A percentile compares a stretch with the other conserved stretches of the same genome.
Conservation (phyloP, 2,329 filamentous ascomycete genomes). For the Clarireedia hainanense region DNA sequence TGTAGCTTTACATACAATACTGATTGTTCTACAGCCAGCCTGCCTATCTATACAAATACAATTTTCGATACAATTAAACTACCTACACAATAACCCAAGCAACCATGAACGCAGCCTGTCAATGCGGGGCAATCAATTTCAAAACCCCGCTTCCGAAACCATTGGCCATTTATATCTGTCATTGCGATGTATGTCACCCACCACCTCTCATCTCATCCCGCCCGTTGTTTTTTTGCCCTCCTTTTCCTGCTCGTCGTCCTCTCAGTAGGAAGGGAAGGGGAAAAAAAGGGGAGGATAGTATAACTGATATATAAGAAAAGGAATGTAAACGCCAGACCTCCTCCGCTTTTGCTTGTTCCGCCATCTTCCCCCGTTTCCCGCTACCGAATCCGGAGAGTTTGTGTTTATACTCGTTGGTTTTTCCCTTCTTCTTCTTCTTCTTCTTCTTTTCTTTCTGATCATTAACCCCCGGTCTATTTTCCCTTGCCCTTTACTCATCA, state of each 20-base stretch:
- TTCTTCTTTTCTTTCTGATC: neutral
- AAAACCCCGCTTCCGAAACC: constrained; percentile 4
- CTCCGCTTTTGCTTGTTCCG: constrained; percentile 4
- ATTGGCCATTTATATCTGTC: constrained; percentile 6
- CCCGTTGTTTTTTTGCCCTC: no score
- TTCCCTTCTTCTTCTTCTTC: neutral
- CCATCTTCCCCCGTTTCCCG: constrained; percentile 3
- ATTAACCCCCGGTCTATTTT: neutral
- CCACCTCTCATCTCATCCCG: no score
- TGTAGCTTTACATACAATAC: no score
- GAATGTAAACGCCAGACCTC: constrained; percentile 5
- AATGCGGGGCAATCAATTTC: constrained; percentile 3
- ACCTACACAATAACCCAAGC: neutral
- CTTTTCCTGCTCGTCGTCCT: no score
- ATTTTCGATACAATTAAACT: no score
- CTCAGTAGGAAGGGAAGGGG: no score
- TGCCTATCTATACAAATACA: no score
- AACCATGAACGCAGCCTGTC: constrained; percentile 6
- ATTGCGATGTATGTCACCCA: constrained; percentile 1
- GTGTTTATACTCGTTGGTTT: neutral
- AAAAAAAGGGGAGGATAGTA: no score
- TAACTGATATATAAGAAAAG: neutral
- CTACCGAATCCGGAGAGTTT: neutral
- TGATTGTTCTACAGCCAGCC: no score
- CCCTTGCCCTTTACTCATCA: neutral